Evolutionary conservation across 257 asterid species (phyloP).

Genomic region (Scutellaria minor): DNA sequence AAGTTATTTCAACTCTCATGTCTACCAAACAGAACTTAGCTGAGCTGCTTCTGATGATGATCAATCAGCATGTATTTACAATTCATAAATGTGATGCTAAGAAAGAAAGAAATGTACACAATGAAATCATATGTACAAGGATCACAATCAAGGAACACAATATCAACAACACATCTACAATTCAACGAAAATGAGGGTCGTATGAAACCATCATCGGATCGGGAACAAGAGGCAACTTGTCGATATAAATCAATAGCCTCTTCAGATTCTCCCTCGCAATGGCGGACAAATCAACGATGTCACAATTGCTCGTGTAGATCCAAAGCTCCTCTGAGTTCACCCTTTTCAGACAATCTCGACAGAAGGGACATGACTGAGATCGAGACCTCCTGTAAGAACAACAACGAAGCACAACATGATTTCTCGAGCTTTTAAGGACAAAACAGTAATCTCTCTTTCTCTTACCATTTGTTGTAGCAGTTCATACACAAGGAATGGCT

Average conservation of each 20-base stretch:
- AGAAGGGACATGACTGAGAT: constrained; percentile 92
- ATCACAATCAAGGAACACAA: background rate
- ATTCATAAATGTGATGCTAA: constrained; percentile 13
- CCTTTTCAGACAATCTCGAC: constrained; percentile 78
- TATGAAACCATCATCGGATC: constrained; percentile 52
- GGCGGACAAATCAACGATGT: constrained; percentile 57
- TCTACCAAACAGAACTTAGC: background rate
- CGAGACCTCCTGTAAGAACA: constrained; percentile 60
- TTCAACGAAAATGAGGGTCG: constrained; percentile 54
- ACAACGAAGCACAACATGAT: background rate
- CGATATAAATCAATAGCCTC: constrained; percentile 68
- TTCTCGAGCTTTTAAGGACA: background rate
- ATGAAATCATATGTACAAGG: constrained; percentile 24
- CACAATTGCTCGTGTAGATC: constrained; percentile 73
- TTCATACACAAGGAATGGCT: constrained; percentile 75
- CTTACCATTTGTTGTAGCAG: constrained; percentile 73
- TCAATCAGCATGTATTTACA: constrained; percentile 12
- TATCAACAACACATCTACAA: constrained; percentile 17
- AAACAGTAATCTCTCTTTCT: background rate
- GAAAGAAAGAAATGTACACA: constrained; percentile 24
- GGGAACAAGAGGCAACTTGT: constrained; percentile 64
- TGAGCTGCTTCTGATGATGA: background rate
- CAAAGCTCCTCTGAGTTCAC: constrained; percentile 81
- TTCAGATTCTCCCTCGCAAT: constrained; percentile 65
- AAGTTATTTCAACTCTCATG: too few species aligned